phyloP scores from a whole-genome alignment of 257 asterid genomes.

The Ilex asprella region DNA sequence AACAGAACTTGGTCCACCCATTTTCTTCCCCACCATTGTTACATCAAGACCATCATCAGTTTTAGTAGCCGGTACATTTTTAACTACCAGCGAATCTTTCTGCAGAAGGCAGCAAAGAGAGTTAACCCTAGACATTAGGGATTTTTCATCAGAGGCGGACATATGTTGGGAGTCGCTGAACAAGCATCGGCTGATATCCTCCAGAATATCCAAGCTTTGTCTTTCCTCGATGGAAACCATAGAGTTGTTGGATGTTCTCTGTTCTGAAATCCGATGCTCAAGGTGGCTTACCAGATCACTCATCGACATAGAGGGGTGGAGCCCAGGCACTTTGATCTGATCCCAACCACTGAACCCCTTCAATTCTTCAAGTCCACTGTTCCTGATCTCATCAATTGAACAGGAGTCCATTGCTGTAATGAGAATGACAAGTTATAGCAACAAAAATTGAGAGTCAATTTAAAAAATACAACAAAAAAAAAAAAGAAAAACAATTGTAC shows the following conservation, averaged over 20 bases:
- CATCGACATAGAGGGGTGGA: slow-evolving; percentile 85
- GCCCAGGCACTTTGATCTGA: slow-evolving; percentile 70
- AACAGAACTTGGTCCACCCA: slow-evolving; percentile 12
- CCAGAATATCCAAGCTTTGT: slow-evolving; percentile 63
- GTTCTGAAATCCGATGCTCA: slow-evolving; percentile 75
- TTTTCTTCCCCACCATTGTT: slow-evolving; percentile 22
- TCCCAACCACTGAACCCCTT: slow-evolving; percentile 67
- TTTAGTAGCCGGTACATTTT: slow-evolving; percentile 18
- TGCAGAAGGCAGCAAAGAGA: slow-evolving; percentile 95
- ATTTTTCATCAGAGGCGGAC: slow-evolving; percentile 64
- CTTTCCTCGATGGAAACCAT: slow-evolving; percentile 65
- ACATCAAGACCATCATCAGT: slow-evolving; percentile 21
- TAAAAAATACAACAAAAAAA: neutral
- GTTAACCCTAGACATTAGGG: slow-evolving; percentile 79
- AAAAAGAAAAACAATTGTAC: too few relatives aligned
- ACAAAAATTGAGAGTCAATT: neutral
- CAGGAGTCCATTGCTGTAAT: slow-evolving; percentile 38
- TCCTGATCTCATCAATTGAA: slow-evolving; percentile 39
- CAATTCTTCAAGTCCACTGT: slow-evolving; percentile 42
- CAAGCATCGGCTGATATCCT: slow-evolving; percentile 60
- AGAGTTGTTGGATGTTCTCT: slow-evolving; percentile 40
- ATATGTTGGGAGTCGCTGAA: slow-evolving; percentile 52
- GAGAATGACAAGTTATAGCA: slow-evolving; percentile 2
- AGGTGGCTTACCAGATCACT: slow-evolving; percentile 80
- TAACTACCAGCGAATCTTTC: slow-evolving; percentile 46